Base-by-base conservation (phyloP, 139 green algal genomes). In the Chlamydomonas incerta region DNA sequence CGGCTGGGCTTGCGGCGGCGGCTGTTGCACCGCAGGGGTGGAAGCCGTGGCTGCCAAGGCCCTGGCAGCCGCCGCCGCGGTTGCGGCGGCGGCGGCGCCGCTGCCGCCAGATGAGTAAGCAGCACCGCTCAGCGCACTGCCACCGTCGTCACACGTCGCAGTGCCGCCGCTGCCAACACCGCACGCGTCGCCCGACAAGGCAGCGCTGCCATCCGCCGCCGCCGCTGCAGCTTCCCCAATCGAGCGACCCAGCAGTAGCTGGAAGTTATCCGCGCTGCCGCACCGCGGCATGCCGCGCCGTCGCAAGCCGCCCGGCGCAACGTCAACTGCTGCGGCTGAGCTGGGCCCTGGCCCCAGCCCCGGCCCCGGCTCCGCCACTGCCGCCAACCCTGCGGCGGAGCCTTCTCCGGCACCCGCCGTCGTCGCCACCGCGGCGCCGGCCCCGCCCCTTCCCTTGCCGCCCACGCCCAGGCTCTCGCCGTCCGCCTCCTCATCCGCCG, bases 261-360 rank as follows among this genome's bases (percentile, higher is more conserved):
- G 46, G 47, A 85, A 85, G 67, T 85, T 85, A 28, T 85, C 72
- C 0, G 63, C 60, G 55, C 80, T 86, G 66, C 66, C 79, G 46
- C 79, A 85, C 3, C 79, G 79, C 0, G 67, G 63, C 79, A 85
- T 85, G 13, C 65, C 31, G 9, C 50, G 76, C 1, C 28, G 63
- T 26, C 55, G 41, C 41, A 50, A 50, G 41, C 41, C 41, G 5
- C 41, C 41, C 5, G 6, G 6, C 26, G 29, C 34, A 0, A 15
- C 41, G 0, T 13, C 33, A 31, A 18, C 74, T 55, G 55, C 55
- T 18, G 0, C 29, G n/a, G 23, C 75, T 37, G 13, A 17, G 37
- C 34, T 2, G 37, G 21, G 21, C 29, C 15, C 46, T 13, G 63
- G 37, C 63, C 14, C 63, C 63, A 29, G 41, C n/a, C 0, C 24